Base-by-base conservation (phyloP, 163 green algal genomes). In the Prototheca cutis region DNA sequence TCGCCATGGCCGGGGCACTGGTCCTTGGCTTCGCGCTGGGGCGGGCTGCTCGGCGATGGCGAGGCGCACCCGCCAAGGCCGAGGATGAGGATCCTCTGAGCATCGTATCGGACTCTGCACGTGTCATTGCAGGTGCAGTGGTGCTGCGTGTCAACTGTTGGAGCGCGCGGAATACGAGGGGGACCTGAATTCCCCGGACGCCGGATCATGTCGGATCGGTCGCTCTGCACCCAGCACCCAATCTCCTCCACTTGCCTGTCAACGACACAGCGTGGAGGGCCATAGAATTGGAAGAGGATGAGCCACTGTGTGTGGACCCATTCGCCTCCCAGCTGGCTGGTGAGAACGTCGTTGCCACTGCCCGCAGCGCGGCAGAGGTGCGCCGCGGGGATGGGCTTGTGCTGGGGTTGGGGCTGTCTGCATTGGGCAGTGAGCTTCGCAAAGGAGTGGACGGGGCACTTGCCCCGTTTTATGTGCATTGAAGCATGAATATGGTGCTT, bases 41-140 rank as follows among this genome's bases (percentile, higher is more conserved):
- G 21, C 25, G 25, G 49, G 7, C 6, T 6, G 8, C 36, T 6
- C 28, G 49, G 10, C 49, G 49, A 24, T 56, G 49, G n/a, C n/a
- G n/a, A n/a, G n/a, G n/a, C n/a, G n/a, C n/a, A n/a, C n/a, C n/a
- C n/a, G n/a, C n/a, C 47, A n/a, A 53, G 18, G 19, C 47, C 19
- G 8, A n/a, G 21, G 18, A 45, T 17, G 27, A 58, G 13, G 29
- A 58, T 10, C 28, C 28, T 13, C 23, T 40, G 13, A 32, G 52
- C 6, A 5, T 58, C 1, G 52, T 58, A 13, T 45, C 30, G 5
- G 52, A 58, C 28, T 58, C 52, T 25, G 30, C 30, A 4, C 13
- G 52, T 4, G 52, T 58, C 23, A 58, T 58, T 18, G 52, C 52
- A 45, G 52, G 52, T 58, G 29, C 6, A 30, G 10, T 8, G 18